Conservation (phyloP, 345 rosid genomes). For the Ricinus communis region DNA sequence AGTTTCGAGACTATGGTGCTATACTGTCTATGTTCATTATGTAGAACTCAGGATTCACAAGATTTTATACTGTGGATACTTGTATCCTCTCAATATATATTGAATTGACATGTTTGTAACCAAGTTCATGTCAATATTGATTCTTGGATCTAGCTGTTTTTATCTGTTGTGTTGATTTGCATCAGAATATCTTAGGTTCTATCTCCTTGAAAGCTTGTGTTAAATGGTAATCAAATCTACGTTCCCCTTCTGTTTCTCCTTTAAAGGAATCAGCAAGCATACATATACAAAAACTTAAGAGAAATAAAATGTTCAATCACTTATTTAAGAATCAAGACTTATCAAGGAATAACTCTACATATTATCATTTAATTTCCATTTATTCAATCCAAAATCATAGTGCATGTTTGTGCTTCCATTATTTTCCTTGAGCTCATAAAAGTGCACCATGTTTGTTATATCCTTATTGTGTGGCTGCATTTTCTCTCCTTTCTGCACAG, state of each 20-base stretch:
- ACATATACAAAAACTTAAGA: background rate
- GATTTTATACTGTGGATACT: background rate
- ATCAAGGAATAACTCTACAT: background rate
- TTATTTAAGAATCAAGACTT: background rate
- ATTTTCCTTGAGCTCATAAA: background rate
- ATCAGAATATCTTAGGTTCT: no score
- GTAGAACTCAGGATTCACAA: background rate
- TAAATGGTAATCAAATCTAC: background rate
- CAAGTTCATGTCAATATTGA: background rate
- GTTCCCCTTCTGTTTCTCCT: background rate
- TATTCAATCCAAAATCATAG: background rate
- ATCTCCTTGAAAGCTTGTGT: background rate
- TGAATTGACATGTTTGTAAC: background rate
- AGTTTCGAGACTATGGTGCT: background rate
- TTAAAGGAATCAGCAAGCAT: background rate
- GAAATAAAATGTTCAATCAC: background rate
- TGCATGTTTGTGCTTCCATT: background rate
- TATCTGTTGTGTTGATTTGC: slow-evolving; percentile 1
- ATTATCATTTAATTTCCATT: background rate
- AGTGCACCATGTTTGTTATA: background rate
- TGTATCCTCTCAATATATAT: background rate
- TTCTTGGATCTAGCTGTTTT: background rate
- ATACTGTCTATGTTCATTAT: background rate
- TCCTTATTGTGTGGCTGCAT: slow-evolving; percentile 9
- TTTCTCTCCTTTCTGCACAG: slow-evolving; percentile 36